Evolutionary conservation across 495 filamentous ascomycete species (phyloP), one percentile per base, ranked within the genome.

Genomic region (Lepraria neglecta): DNA sequence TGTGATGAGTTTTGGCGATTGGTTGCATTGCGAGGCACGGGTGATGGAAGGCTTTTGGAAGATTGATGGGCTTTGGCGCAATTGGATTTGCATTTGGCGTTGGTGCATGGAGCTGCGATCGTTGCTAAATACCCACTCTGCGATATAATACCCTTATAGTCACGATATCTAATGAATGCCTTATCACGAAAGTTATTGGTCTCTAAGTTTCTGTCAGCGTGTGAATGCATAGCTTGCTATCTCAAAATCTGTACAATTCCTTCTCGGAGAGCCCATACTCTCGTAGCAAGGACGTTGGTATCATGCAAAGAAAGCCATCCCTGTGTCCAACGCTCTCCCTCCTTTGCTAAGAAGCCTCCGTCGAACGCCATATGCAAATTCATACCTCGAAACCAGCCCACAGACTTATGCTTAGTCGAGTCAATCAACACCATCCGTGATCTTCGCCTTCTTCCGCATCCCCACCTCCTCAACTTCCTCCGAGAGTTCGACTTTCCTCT

Each of bases 401-500:
- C n/a, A 12, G 14, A 51, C 17, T 15, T 28, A 15, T 6, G 12
- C 30, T 0, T 50, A 27, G 3, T 15, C 15, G 24, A 2, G 2
- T 40, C 15, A 31, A n/a, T 59, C 45, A 2, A 4, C 59, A 3
- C 19, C 61, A 51, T 59, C 52, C 33, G 53, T 46, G 15, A 67
- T 50, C 61, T 47, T 69, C 35, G 68, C 52, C 65, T 74, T 77
- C 65, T 78, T 77, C 11, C 66, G 60, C 19, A 45, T 69, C 28
- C 65, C 56, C 12, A 59, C 62, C 30, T 72, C 72, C 45, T 68
- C 70, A 17, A 72, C 66, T 17, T 72, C 75, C 3, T 71, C 73
- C 4, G 59, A 65, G 6, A 71, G 67, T 7, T 82, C 68, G 35
- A 75, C 72, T 72, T 82, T 80, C 7, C 75, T 72, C 69, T 75